Evolutionary conservation across 1,284 basidiomycete species (phyloP).

Genomic region (Xerocomus nothofagi): DNA sequence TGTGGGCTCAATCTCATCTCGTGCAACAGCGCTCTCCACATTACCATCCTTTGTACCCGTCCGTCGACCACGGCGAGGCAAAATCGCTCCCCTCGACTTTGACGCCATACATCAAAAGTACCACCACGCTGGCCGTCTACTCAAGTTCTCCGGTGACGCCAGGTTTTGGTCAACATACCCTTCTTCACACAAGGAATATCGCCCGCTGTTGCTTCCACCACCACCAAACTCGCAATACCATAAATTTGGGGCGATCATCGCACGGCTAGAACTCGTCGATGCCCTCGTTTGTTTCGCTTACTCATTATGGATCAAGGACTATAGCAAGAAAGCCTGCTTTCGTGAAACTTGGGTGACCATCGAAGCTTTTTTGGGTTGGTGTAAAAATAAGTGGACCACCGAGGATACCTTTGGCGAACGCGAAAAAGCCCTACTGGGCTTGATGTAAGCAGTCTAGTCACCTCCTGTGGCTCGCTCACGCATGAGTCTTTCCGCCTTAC

Average conservation of each 20-base stretch:
- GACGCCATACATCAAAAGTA: constrained; percentile 64
- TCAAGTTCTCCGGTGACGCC: constrained; percentile 75
- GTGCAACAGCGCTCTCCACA: constrained; percentile 34
- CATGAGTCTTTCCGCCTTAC: constrained; percentile 24
- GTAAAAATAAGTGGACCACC: constrained; percentile 62
- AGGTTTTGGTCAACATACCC: constrained; percentile 73
- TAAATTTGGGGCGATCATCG: constrained; percentile 66
- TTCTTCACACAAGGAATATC: constrained; percentile 60
- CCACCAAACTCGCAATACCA: constrained; percentile 64
- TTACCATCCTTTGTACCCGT: constrained; percentile 54
- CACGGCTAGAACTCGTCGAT: constrained; percentile 72
- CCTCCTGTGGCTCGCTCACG: constrained; percentile 32
- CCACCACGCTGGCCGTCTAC: constrained; percentile 57
- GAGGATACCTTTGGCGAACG: constrained; percentile 63
- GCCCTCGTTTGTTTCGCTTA: constrained; percentile 74
- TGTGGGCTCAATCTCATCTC: constrained; percentile 28
- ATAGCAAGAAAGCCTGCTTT: constrained; percentile 49
- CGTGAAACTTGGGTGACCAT: constrained; percentile 63
- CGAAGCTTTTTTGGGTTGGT: constrained; percentile 62
- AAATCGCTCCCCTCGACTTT: constrained; percentile 43
- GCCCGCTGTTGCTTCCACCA: constrained; percentile 60
- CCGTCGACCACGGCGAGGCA: constrained; percentile 62
- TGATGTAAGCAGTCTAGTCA: constrained; percentile 58
- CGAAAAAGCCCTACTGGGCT: constrained; percentile 70
- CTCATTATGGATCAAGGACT: constrained; percentile 69